Evolutionary conservation across 768 basidiomycete species (phyloP).

Genomic region (Mycena galopus): DNA sequence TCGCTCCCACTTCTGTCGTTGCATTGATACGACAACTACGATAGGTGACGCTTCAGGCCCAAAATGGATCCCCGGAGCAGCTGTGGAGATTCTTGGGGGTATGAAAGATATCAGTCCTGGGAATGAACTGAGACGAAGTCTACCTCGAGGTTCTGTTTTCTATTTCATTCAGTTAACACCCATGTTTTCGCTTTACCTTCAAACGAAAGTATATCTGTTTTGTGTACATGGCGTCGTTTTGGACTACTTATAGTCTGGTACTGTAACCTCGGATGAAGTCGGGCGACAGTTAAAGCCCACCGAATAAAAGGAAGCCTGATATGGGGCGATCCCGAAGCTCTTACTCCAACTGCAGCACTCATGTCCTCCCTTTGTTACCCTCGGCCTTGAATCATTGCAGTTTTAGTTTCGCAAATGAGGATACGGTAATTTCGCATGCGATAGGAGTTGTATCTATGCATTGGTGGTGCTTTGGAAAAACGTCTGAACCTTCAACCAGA

Average conservation of each 20-base stretch:
- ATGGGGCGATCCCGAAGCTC: neutral
- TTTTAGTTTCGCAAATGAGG: neutral
- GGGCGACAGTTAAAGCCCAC: too few species aligned
- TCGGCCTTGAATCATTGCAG: neutral
- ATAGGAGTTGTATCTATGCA: too few species aligned
- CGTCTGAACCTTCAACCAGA: too few species aligned
- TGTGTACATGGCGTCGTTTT: neutral
- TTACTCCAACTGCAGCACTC: neutral
- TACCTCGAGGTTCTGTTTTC: neutral
- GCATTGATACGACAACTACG: neutral
- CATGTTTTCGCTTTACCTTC: neutral
- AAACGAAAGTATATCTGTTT: neutral
- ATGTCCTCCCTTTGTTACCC: neutral
- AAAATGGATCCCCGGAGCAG: neutral
- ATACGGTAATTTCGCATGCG: neutral
- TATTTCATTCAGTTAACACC: neutral
- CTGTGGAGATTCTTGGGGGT: neutral
- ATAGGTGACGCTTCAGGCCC: neutral
- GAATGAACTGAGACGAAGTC: neutral
- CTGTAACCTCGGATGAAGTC: neutral
- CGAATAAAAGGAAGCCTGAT: too few species aligned
- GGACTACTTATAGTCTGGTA: neutral
- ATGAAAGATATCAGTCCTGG: neutral
- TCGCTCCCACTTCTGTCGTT: neutral
- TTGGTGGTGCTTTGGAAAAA: too few species aligned